These are phyloP conservation scores for Amyloporia xantha DNA, from an alignment of 768 basidiomycete genomes.

Conservation along the genomic window DNA sequence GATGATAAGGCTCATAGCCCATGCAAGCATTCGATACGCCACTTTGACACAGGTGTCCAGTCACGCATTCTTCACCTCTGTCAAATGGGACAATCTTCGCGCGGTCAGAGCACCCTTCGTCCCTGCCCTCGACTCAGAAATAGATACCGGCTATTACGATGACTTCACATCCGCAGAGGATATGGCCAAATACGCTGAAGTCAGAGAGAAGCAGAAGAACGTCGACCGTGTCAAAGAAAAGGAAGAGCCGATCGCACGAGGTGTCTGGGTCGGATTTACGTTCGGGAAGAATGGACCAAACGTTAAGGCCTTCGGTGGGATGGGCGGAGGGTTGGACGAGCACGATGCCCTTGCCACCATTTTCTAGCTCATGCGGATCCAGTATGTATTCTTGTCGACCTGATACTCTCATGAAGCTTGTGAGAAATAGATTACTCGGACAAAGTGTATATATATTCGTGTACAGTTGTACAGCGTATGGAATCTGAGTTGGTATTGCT, in stretches of 20 bases:
- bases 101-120: constrained; percentile 81
- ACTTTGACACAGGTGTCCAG: constrained; percentile 64
- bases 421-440: too few species aligned
- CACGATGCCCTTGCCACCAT: constrained; percentile 29
- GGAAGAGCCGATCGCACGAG: constrained; percentile 62
- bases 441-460: too few species aligned
- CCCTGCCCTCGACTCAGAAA: constrained; percentile 88
- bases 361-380: constrained; percentile 22
- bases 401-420: not conserved
- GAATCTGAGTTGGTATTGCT: too few species aligned
- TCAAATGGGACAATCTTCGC: constrained; percentile 78
- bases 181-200: constrained; percentile 99
- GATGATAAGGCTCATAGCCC: constrained; percentile 68
- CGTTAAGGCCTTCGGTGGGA: constrained; percentile 30
- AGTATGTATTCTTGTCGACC: not conserved
- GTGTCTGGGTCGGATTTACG: constrained; percentile 89
- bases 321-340: constrained; percentile 21
- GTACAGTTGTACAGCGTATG: too few species aligned
- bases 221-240: constrained; percentile 90
- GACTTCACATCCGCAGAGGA: constrained; percentile 85
- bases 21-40: constrained; percentile 72
- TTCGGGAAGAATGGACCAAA: constrained; percentile 82
- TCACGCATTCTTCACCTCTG: constrained; percentile 78
- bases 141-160: constrained; percentile 94
- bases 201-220: constrained; percentile 92